Percentiles rank a stretch among this genome's conserved stretches.
These are phyloP conservation scores for Rhodotorula sp. DNA, from an alignment of 1,284 basidiomycete species.

Conservation along the genomic window DNA sequence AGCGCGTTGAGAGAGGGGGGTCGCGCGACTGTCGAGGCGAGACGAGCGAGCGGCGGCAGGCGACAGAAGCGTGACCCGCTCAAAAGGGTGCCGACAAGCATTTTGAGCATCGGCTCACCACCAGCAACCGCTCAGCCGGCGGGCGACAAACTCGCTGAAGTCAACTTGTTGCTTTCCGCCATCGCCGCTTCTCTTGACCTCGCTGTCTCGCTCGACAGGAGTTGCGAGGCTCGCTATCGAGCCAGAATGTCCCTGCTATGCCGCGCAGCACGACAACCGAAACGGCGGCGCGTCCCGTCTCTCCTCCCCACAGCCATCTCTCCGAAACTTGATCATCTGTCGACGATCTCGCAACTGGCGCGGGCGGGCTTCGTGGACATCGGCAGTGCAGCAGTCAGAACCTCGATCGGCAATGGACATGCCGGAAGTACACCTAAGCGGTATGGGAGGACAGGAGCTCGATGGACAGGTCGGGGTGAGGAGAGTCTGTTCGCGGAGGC, in stretches of 20 bases:
- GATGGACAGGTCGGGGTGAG: neutral
- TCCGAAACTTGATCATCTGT: neutral
- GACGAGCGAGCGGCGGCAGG: neutral
- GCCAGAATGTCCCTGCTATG: neutral
- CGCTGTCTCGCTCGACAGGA: neutral
- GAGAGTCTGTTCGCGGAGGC: neutral
- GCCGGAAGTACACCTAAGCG: neutral
- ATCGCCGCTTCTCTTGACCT: neutral
- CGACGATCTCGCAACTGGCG: neutral
- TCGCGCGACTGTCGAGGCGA: neutral
- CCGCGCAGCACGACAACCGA: neutral
- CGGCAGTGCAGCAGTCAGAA: neutral
- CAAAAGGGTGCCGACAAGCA: neutral
- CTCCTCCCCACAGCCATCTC: neutral
- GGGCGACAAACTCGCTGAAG: too few relatives aligned
- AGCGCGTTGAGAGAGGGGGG: constrained; percentile 16
- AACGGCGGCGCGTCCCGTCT: neutral
- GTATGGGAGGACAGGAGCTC: too few relatives aligned
- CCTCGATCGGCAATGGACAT: too few relatives aligned
- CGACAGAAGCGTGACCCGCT: too few relatives aligned
- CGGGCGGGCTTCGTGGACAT: too few relatives aligned
- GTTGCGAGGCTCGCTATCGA: too few relatives aligned
- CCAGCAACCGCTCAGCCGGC: too few relatives aligned
- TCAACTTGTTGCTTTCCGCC: too few relatives aligned
- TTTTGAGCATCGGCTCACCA: neutral